These are phyloP conservation scores for Ambrosiella beaveri DNA, from an alignment of 2,329 filamentous ascomycete genomes.

Conservation along the genomic window DNA sequence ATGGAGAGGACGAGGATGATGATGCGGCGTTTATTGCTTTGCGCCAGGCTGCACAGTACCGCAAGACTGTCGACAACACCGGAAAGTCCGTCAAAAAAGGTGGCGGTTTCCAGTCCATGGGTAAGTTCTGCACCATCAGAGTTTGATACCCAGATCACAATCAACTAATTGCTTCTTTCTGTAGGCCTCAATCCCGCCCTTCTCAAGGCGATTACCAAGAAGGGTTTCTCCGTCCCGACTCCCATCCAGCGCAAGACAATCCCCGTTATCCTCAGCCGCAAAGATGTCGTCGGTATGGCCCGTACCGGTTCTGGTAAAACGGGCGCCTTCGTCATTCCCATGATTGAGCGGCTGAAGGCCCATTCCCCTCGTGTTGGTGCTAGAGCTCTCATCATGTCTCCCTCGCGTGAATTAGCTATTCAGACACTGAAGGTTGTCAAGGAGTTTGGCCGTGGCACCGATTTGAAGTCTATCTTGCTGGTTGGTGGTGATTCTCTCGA, in stretches of 20 bases:
- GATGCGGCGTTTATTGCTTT: constrained; percentile 87
- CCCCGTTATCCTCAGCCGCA: constrained; percentile 70
- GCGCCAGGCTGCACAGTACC: constrained; percentile 70
- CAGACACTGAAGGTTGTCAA: constrained; percentile 95
- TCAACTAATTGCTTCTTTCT: background rate
- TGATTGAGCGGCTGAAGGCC: constrained; percentile 83
- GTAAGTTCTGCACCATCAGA: constrained; percentile 23
- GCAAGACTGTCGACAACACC: constrained; percentile 68
- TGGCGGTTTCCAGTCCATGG: constrained; percentile 93
- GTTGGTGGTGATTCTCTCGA: constrained; percentile 93
- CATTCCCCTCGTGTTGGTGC: constrained; percentile 79
- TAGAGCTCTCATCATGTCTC: constrained; percentile 74
- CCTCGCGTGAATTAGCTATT: constrained; percentile 81
- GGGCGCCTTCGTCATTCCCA: constrained; percentile 91
- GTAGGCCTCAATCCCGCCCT: constrained; percentile 61
- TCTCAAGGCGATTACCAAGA: constrained; percentile 77
- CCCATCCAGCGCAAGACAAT: constrained; percentile 97
- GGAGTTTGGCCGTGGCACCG: constrained; percentile 77
- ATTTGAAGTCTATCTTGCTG: constrained; percentile 74
- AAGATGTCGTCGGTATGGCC: constrained; percentile 98
- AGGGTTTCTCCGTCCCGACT: constrained; percentile 90
- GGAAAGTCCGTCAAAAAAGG: constrained; percentile 83
- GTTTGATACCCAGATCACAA: background rate
- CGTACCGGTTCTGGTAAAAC: constrained; percentile 98
- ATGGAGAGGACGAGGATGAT: constrained; percentile 36